A percentile compares a stretch with the other conserved stretches of the same genome.
These are phyloP conservation scores for Chlorophyllum brunneum DNA, from an alignment of 768 basidiomycete genomes.

Conservation along the genomic window DNA sequence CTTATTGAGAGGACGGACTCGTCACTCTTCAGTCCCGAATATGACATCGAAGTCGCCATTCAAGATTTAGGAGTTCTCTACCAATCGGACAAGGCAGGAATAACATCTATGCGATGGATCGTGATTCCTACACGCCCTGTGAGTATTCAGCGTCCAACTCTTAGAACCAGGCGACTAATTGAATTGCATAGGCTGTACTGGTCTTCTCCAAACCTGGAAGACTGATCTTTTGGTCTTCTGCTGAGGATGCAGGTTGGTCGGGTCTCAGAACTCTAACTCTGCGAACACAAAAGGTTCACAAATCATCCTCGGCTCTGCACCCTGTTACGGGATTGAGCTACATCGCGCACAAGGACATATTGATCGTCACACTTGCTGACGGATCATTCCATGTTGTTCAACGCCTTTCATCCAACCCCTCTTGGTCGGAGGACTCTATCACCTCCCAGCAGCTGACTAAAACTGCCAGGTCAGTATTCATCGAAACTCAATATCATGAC, in stretches of 20 bases:
- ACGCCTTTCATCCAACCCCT: constrained; percentile 43
- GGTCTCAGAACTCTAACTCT: constrained; percentile 44
- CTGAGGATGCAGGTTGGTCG: constrained; percentile 37
- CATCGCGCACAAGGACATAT: constrained; percentile 40
- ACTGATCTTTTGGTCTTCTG: constrained; percentile 52
- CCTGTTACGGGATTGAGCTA: constrained; percentile 61
- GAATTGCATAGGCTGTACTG: constrained; percentile 45
- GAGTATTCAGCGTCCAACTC: constrained; percentile 17
- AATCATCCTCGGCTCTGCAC: constrained; percentile 56
- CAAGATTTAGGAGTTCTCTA: constrained; percentile 26
- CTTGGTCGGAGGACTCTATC: constrained; percentile 19
- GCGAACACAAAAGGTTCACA: constrained; percentile 44
- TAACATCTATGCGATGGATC: constrained; percentile 60
- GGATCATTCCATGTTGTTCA: constrained; percentile 67
- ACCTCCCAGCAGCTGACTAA: constrained; percentile 44
- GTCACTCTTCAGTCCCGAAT: constrained; percentile 29
- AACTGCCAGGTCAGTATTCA: constrained; percentile 48
- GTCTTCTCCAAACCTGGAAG: constrained; percentile 57
- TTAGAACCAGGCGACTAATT: neutral
- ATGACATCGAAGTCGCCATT: constrained; percentile 28
- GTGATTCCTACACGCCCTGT: constrained; percentile 35
- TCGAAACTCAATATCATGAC: constrained; percentile 37
- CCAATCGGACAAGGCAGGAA: constrained; percentile 36
- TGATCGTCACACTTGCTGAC: constrained; percentile 61
- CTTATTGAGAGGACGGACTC: constrained; percentile 22